These are phyloP conservation scores for Lecanicillium sp. DNA, from an alignment of 2,329 filamentous ascomycete species.

Conservation along the genomic window DNA sequence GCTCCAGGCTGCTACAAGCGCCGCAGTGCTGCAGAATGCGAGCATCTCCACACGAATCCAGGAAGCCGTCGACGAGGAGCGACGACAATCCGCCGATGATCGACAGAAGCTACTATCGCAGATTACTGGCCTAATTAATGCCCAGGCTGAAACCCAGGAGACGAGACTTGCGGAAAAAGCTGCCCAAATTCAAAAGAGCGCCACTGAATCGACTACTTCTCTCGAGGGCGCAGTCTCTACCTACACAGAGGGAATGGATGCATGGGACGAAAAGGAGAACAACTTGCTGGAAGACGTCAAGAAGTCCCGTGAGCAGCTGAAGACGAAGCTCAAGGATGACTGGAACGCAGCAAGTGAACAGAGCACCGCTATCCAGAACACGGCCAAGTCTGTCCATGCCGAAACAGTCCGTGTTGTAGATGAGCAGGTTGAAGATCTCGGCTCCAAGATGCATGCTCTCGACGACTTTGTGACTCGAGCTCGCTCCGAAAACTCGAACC, in stretches of 20 bases:
- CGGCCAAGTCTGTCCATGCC: conserved; percentile 79
- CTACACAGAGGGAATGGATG: conserved; percentile 65
- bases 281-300: conserved; percentile 62
- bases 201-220: conserved; percentile 52
- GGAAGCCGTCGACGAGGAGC: conserved; percentile 67
- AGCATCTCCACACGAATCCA: conserved; percentile 59
- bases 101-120: conserved; percentile 66
- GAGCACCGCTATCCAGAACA: conserved; percentile 74
- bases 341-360: conserved; percentile 74
- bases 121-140: conserved; percentile 67
- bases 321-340: conserved; percentile 75
- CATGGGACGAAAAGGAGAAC: conserved; percentile 63
- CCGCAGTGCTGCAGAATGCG: conserved; percentile 60
- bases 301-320: conserved; percentile 67
- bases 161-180: conserved; percentile 59
- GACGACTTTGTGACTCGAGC: conserved; percentile 86
- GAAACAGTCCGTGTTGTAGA: conserved; percentile 87
- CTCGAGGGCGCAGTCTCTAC: conserved; percentile 57
- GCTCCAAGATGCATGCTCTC: conserved; percentile 78
- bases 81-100: conserved; percentile 62
- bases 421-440: conserved; percentile 79
- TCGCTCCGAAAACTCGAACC: conserved; percentile 67
- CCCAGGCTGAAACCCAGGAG: conserved; percentile 67
- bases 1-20: conserved; percentile 60
- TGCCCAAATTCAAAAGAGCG: conserved; percentile 51